Evolutionary conservation across 208 protist species (phyloP).

Genomic region (Trypanosoma theileri): DNA sequence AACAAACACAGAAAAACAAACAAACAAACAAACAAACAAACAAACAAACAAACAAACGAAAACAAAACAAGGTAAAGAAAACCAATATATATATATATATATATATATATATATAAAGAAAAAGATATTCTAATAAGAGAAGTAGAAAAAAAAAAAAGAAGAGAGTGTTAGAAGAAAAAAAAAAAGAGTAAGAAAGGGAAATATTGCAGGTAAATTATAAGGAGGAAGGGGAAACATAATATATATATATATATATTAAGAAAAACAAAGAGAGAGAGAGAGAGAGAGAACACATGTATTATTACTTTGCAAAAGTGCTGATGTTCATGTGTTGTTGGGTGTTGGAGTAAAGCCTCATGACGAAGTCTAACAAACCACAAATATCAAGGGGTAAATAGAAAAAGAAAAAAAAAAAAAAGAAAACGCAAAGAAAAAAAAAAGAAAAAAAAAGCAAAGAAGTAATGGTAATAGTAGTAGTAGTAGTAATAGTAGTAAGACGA

Average conservation of each 20-base stretch:
- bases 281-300: neutral
- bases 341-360: no score
- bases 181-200: no score
- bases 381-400: neutral
- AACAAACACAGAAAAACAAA: neutral
- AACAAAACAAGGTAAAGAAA: no score
- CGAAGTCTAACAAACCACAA: neutral
- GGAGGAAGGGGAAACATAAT: no score
- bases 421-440: constrained; percentile 20
- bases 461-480: neutral
- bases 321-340: neutral
- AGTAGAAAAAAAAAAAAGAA: constrained; percentile 1
- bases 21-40: neutral
- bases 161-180: constrained; percentile 10
- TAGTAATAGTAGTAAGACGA: no score
- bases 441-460: constrained; percentile 17
- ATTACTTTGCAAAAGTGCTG: neutral
- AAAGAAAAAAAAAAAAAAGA: constrained; percentile 13
- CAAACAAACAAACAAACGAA: neutral
- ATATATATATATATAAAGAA: constrained; percentile 3
- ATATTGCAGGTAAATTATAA: no score
- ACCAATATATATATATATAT: neutral
- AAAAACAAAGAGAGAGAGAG: neutral
- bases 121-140: constrained; percentile 2
- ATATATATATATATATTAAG: no score